A percentile compares a stretch with the other conserved stretches of the same genome.
These are phyloP conservation scores for Eucalyptus sp. DNA, from an alignment of 345 rosid species.

Conservation along the genomic window DNA sequence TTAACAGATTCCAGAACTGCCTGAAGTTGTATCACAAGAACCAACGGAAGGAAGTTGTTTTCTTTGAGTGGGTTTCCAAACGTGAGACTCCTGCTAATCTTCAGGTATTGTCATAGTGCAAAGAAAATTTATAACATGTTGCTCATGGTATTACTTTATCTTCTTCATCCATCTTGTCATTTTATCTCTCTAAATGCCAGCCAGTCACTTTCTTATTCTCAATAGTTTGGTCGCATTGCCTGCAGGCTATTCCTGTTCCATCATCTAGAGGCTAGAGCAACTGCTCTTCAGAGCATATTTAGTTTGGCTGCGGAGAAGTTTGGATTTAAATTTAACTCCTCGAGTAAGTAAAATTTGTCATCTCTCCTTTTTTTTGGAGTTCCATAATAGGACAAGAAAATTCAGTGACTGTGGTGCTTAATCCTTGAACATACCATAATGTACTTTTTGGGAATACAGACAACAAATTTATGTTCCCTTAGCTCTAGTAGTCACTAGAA, in stretches of 20 bases:
- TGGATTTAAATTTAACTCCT: conserved; percentile 60
- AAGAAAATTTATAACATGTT: not conserved
- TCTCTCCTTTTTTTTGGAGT: not conserved
- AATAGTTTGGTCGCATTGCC: not conserved
- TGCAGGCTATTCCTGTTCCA: conserved; percentile 73
- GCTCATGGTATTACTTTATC: not conserved
- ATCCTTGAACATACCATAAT: not conserved
- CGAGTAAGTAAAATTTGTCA: conserved; percentile 37
- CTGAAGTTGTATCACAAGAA: conserved; percentile 51
- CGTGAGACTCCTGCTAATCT: conserved; percentile 82
- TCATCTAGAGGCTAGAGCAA: conserved; percentile 61
- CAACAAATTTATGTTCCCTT: not conserved
- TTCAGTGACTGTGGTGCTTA: not conserved
- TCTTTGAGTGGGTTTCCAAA: conserved; percentile 79
- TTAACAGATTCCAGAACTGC: conserved; percentile 44
- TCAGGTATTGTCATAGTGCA: conserved; percentile 30
- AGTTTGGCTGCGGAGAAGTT: conserved; percentile 73
- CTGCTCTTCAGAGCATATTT: conserved; percentile 53
- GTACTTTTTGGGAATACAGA: not conserved
- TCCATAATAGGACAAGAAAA: not conserved
- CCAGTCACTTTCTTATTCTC: not conserved
- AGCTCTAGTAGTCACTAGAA: not conserved
- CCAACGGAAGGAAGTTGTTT: conserved; percentile 59
- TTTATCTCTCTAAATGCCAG: not conserved
- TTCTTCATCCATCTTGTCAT: not conserved